phyloP scores from a whole-genome alignment of 495 filamentous ascomycete genomes.

The Aspergillus ostianus region DNA sequence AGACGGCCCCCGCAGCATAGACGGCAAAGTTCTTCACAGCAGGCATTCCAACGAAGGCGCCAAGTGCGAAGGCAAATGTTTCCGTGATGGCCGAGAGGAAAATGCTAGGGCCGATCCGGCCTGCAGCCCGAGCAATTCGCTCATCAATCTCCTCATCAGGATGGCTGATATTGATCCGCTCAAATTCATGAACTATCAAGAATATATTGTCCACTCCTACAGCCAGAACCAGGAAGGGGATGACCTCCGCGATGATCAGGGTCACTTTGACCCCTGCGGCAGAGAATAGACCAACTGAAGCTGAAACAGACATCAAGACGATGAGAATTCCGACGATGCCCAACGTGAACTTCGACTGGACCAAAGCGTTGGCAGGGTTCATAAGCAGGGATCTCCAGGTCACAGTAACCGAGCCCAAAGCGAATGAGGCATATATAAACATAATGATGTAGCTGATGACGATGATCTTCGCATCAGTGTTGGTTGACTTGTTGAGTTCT shows the following conservation, averaged over 20 bases:
- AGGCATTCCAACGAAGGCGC: conserved; percentile 95
- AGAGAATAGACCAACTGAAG: conserved; percentile 91
- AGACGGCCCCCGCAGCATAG: conserved; percentile 93
- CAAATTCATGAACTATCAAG: conserved; percentile 96
- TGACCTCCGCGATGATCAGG: conserved; percentile 96
- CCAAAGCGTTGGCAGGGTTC: conserved; percentile 78
- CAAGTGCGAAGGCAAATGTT: conserved; percentile 87
- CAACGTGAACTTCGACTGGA: conserved; percentile 93
- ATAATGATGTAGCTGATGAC: conserved; percentile 97
- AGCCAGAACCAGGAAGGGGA: conserved; percentile 93
- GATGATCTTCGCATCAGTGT: conserved; percentile 96
- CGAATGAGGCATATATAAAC: conserved; percentile 94
- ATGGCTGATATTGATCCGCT: conserved; percentile 86
- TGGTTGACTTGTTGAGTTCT: conserved; percentile 92
- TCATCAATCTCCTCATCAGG: conserved; percentile 83
- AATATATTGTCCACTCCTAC: conserved; percentile 99
- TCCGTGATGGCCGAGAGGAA: conserved; percentile 93
- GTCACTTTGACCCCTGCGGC: conserved; percentile 88
- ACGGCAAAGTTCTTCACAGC: conserved; percentile 95
- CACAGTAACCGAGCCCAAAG: conserved; percentile 82
- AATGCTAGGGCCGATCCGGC: conserved; percentile 94
- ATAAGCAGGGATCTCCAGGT: conserved; percentile 68
- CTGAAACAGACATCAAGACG: conserved; percentile 94
- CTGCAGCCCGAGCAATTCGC: conserved; percentile 78
- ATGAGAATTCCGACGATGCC: conserved; percentile 91